A percentile compares a stretch with the other conserved stretches of the same genome.
These are phyloP conservation scores for Cyclospora cayetanensis DNA, from an alignment of 169 alveolate genomes.

Conservation along the genomic window DNA sequence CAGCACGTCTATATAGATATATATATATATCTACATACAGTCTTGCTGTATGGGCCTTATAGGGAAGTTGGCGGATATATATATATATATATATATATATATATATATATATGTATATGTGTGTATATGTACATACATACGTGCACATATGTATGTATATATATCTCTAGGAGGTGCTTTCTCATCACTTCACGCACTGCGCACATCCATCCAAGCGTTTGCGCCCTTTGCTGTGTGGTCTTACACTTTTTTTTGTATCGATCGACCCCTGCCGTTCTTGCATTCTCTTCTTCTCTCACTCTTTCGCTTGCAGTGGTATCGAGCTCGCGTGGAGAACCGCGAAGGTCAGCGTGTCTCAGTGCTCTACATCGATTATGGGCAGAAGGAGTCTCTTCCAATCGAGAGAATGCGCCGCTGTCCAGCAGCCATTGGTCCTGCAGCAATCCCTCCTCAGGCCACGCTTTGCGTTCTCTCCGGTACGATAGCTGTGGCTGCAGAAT, in stretches of 20 bases:
- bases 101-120: no score
- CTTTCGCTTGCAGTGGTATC: slow-evolving; percentile 57
- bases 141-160: no score
- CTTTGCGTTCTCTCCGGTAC: slow-evolving; percentile 46
- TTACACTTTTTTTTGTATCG: no score
- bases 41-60: not conserved
- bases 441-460: slow-evolving; percentile 42
- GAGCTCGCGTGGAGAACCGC: slow-evolving; percentile 54
- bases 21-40: not conserved
- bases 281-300: not conserved
- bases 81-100: not conserved
- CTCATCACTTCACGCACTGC: no score
- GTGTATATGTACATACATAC: no score
- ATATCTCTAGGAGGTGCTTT: no score
- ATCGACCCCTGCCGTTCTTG: no score
- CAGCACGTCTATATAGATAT: not conserved
- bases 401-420: slow-evolving; percentile 13
- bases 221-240: not conserved
- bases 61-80: not conserved
- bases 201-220: no score
- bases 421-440: not conserved
- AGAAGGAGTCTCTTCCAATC: not conserved
- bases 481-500: no score
- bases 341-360: not conserved
- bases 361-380: slow-evolving; percentile 34